Evolutionary conservation across 306 rosid species (phyloP), one percentile per base, ranked within the genome.

Genomic region (Oxytropis ochrocephala): DNA sequence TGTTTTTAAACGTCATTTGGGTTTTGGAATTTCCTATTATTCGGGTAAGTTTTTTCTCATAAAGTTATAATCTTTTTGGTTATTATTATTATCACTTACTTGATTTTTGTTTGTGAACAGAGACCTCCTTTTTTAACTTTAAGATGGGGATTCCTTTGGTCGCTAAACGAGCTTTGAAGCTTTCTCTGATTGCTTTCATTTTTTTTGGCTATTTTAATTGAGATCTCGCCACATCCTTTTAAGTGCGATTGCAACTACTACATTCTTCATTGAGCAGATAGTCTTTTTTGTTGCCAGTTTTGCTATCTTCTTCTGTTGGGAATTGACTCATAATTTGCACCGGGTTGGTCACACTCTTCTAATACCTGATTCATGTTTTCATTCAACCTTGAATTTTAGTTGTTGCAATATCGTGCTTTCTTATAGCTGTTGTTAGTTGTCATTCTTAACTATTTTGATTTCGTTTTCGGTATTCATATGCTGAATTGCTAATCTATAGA

Each of bases 251-350:
- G 73, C 96, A 2, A 35, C 78, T 12, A 35, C 64, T 13, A 56
- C 67, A 33, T 83, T 78, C 78, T 60, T 87, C 11, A 33, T 71
- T 0, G 85, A 94, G 76, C 92, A 91, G 67, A 63, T 86, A 3
- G 48, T 64, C 42, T 70, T 86, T 44, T 85, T 48, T 30, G 11
- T 80, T 75, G 96, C 88, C 10, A 78, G 81, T 82, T 94, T 88
- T 80, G 81, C 84, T 46, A 69, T 81, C 78, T 83, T 85, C 59
- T 79, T 91, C 42, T 85, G 89, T 54, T 94, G 99, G 99, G 99
- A 94, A 65, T 72, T 89, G 75, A 84, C n/a, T n/a, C n/a, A n/a
- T n/a, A n/a, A n/a, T n/a, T n/a, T n/a, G n/a, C n/a, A n/a, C n/a
- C n/a, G n/a, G n/a, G n/a, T n/a, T n/a, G n/a, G n/a, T n/a, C n/a